Evolutionary conservation across 768 basidiomycete genomes (phyloP).

Genomic region (Lactarius sp.): DNA sequence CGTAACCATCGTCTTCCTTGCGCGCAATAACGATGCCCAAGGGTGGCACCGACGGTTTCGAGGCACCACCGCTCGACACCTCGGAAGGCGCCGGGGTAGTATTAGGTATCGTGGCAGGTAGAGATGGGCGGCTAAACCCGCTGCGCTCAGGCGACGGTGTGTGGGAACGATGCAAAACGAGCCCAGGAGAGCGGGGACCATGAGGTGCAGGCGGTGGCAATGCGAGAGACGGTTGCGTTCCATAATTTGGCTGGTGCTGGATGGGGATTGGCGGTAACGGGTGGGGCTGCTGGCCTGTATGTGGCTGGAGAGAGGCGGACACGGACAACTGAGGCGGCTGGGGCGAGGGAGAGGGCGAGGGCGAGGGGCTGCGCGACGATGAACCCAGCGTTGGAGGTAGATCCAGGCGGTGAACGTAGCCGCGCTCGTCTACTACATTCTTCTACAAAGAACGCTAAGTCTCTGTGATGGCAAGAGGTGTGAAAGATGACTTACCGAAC

Average conservation of each 20-base stretch:
- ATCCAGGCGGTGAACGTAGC: constrained; percentile 31
- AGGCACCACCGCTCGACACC: constrained; percentile 1
- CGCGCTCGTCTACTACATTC: constrained; percentile 37
- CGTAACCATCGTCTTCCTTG: not conserved
- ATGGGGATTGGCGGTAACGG: constrained; percentile 37
- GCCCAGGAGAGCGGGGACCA: constrained; percentile 64
- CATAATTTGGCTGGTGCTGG: constrained; percentile 25
- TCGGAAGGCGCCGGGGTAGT: constrained; percentile 11
- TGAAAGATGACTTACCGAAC: constrained; percentile 45
- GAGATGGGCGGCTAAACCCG: constrained; percentile 16
- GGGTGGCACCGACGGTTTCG: not conserved
- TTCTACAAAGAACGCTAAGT: constrained; percentile 27
- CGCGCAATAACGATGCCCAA: constrained; percentile 6
- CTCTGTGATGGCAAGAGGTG: not conserved
- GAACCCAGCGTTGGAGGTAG: constrained; percentile 30
- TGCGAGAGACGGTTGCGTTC: constrained; percentile 41
- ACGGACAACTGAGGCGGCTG: constrained; percentile 31
- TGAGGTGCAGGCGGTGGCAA: constrained; percentile 66
- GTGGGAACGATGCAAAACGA: constrained; percentile 45
- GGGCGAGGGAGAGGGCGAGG: constrained; percentile 41
- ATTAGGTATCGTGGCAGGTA: constrained; percentile 7
- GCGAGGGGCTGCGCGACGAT: constrained; percentile 43
- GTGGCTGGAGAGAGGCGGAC: constrained; percentile 29
- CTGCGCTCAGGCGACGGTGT: constrained; percentile 65
- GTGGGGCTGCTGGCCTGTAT: constrained; percentile 33